Base-by-base conservation (phyloP, 306 rosid genomes). In the cucumber (Cucumis sativus) region DNA sequence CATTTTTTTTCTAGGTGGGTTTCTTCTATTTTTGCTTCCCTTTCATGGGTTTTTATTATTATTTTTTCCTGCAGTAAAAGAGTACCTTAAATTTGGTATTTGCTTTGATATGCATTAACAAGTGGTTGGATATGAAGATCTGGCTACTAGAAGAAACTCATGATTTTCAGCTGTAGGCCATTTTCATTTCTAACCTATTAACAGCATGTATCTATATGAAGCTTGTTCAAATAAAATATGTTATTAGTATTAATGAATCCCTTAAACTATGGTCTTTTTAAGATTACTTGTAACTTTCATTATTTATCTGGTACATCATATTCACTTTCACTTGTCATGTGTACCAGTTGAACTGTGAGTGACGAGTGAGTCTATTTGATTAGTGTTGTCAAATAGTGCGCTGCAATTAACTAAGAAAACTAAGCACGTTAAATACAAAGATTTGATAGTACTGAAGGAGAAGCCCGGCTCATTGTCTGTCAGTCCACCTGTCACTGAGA, bases 1-100 rank as follows among this genome's bases (percentile, higher is more conserved):
- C 1, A 16, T 30, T 73, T 72, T 71, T 73, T 73, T 73, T 52
- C 63, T 73, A 73, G 77, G 77, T 73, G 77, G 63, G 47, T 4
- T 28, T 16, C 62, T 73, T 49, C 51, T 72, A 17, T 71, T 71
- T 71, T 71, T 49, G 20, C 21, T 23, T 25, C 58, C 76, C 60
- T 71, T 71, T 25, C 40, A 49, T 71, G 76, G 76, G 41, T 23
- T 11, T 47, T 47, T 45, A 30, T 30, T 28, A 28, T 33, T 33
- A 3, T 2, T 52, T 72, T 72, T 25, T 21, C 2, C 74, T 18
- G 33, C 55, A 8, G 11, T 68, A 68, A 67, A 67, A 68, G 15
- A 13, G 74, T 37, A 39, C 25, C 73, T 66, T 39, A 4, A 33
- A 35, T 18, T 39, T 65, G 51, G 72, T 64, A 43, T 43, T 43